Evolutionary conservation across 345 rosid genomes (phyloP).

Genomic region (Lagerstroemia speciosa): DNA sequence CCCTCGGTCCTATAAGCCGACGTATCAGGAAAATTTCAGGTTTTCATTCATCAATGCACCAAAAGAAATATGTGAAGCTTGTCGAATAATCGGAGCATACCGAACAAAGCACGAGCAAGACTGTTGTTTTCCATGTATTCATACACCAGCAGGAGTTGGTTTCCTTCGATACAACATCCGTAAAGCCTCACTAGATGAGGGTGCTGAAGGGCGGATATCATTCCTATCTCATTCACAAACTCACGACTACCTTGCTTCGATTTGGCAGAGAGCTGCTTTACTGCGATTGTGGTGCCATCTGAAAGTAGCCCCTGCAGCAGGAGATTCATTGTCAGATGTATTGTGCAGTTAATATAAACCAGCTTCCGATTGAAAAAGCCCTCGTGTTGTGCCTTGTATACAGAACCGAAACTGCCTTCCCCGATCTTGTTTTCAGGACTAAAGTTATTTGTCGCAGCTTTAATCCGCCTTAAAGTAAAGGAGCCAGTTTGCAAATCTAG

Average conservation of each 20-base stretch:
- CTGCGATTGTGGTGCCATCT: conserved; percentile 49
- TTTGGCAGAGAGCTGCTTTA: conserved; percentile 63
- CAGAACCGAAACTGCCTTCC: conserved; percentile 92
- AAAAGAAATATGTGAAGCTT: background rate
- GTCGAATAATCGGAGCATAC: conserved; percentile 11
- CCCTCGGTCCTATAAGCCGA: conserved; percentile 23
- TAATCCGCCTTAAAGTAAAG: conserved; percentile 64
- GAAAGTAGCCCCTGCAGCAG: conserved; percentile 35
- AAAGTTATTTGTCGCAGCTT: conserved; percentile 60
- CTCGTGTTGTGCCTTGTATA: conserved; percentile 48
- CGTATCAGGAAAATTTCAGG: background rate
- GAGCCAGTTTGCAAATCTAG: conserved; percentile 60
- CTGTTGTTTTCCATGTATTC: conserved; percentile 63
- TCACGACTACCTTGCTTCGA: conserved; percentile 67
- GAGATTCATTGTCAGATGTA: background rate
- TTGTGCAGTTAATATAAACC: too few relatives aligned
- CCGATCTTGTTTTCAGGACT: conserved; percentile 69
- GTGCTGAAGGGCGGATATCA: conserved; percentile 63
- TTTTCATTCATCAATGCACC: background rate
- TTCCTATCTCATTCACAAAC: conserved; percentile 58
- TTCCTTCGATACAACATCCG: too few relatives aligned
- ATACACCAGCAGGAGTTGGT: too few relatives aligned
- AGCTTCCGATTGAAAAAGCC: background rate
- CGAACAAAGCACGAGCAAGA: conserved; percentile 57
- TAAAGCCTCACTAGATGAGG: too few relatives aligned